These are phyloP conservation scores for Areca catechu DNA, from an alignment of 176 grass and related monocot genomes.

Conservation along the genomic window DNA sequence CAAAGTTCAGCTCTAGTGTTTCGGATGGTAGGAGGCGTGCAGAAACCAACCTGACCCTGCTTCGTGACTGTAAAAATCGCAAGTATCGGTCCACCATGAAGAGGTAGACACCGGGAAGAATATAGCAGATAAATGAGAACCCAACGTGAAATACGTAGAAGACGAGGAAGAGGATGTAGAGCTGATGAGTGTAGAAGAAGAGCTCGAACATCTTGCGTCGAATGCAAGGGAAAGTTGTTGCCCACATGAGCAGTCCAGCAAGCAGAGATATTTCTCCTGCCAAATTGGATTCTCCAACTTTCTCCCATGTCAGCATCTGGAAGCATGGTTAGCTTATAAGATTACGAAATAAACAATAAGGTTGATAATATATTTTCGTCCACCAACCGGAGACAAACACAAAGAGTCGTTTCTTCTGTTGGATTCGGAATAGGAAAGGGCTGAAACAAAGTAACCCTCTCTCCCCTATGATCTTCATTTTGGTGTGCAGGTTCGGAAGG, in stretches of 20 bases:
- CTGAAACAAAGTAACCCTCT: no score
- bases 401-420: no score
- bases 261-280: conserved; percentile 45
- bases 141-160: conserved; percentile 47
- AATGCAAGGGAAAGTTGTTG: conserved; percentile 32
- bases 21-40: conserved; percentile 34
- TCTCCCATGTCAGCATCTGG: conserved; percentile 47
- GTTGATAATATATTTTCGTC: no score
- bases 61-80: conserved; percentile 50
- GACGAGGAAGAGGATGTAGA: conserved; percentile 40
- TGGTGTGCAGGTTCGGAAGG: no score
- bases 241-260: conserved; percentile 30
- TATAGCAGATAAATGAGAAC: conserved; percentile 18
- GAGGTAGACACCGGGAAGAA: conserved; percentile 43
- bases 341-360: no score
- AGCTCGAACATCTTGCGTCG: conserved; percentile 49
- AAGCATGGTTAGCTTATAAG: not conserved
- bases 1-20: conserved; percentile 56
- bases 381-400: no score
- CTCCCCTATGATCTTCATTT: no score
- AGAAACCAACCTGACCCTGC: conserved; percentile 32
- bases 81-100: conserved; percentile 57
- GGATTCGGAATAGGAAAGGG: no score
- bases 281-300: conserved; percentile 21
- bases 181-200: conserved; percentile 58